Evolutionary conservation across 1,139 yeast genomes (phyloP).

Genomic region (Yamadazyma atmosphaerica): DNA sequence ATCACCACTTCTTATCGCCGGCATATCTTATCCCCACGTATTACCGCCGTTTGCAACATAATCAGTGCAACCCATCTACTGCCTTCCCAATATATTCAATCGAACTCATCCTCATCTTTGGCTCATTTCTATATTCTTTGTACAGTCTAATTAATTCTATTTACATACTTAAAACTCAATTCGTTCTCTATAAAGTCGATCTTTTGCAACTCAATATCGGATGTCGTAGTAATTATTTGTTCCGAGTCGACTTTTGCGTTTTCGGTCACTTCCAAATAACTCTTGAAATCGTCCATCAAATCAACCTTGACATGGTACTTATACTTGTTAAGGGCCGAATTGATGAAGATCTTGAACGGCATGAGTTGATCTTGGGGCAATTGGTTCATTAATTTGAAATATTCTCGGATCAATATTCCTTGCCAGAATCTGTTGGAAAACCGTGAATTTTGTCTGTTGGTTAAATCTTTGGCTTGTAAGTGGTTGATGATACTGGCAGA

Average conservation of each 20-base stretch:
- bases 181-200: slow-evolving; percentile 38
- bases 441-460: slow-evolving; percentile 25
- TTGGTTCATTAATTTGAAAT: slow-evolving; percentile 18
- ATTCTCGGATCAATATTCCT: slow-evolving; percentile 35
- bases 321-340: slow-evolving; percentile 15
- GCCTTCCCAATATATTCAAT: too few relatives aligned
- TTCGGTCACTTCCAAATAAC: slow-evolving; percentile 6
- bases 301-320: slow-evolving; percentile 21
- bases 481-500: slow-evolving; percentile 18
- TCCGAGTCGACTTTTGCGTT: slow-evolving; percentile 4
- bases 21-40: too few relatives aligned
- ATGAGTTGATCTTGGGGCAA: slow-evolving; percentile 16
- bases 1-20: too few relatives aligned
- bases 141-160: not conserved
- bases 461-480: slow-evolving; percentile 32
- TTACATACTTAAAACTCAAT: slow-evolving; percentile 17
- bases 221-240: not conserved
- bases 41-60: too few relatives aligned
- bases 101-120: not conserved
- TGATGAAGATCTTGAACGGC: slow-evolving; percentile 26
- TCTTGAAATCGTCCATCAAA: slow-evolving; percentile 9
- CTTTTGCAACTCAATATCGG: slow-evolving; percentile 10
- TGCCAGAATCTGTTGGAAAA: slow-evolving; percentile 39
- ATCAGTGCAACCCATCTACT: too few relatives aligned
- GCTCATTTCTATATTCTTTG: not conserved